phyloP scores from a whole-genome alignment of 805 yeast species.

The Spathaspora arborariae region DNA sequence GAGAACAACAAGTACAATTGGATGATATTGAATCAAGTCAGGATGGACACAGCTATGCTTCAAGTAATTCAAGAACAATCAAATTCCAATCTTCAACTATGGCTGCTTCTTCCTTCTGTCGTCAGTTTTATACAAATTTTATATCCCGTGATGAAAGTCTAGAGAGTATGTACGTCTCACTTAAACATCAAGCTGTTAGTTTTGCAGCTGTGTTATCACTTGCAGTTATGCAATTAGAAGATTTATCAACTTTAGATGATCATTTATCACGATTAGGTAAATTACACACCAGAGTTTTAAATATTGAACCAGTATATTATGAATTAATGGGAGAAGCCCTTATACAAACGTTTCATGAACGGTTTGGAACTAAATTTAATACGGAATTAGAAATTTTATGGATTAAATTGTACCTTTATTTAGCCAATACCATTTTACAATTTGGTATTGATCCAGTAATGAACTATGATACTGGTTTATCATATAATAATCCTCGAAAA shows the following conservation, averaged over 20 bases:
- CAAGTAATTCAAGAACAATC: conserved; percentile 4
- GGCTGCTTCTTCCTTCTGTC: conserved; percentile 58
- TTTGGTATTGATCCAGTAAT: conserved; percentile 51
- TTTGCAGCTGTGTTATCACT: conserved; percentile 75
- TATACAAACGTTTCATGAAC: conserved; percentile 61
- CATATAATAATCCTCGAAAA: neutral
- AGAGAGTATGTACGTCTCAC: conserved; percentile 66
- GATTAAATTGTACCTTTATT: conserved; percentile 64
- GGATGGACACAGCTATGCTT: neutral
- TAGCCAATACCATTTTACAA: conserved; percentile 64
- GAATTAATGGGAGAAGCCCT: conserved; percentile 73
- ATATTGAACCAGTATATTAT: conserved; percentile 65
- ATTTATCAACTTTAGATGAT: conserved; percentile 53
- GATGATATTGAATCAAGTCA: too few relatives aligned
- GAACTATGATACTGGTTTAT: conserved; percentile 1
- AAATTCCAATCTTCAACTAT: conserved; percentile 15
- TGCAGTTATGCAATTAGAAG: conserved; percentile 62
- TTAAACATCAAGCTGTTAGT: conserved; percentile 74
- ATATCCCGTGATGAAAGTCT: conserved; percentile 57
- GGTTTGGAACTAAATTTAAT: conserved; percentile 52
- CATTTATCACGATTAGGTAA: conserved; percentile 64
- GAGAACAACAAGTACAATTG: conserved; percentile 5
- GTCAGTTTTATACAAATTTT: conserved; percentile 71
- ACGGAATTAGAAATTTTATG: conserved; percentile 64
- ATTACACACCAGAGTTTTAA: conserved; percentile 70